A percentile compares a stretch with the other conserved stretches of the same genome.
Evolutionary conservation across 2,329 filamentous ascomycete genomes (phyloP).

Genomic region (Xylaria sp.): DNA sequence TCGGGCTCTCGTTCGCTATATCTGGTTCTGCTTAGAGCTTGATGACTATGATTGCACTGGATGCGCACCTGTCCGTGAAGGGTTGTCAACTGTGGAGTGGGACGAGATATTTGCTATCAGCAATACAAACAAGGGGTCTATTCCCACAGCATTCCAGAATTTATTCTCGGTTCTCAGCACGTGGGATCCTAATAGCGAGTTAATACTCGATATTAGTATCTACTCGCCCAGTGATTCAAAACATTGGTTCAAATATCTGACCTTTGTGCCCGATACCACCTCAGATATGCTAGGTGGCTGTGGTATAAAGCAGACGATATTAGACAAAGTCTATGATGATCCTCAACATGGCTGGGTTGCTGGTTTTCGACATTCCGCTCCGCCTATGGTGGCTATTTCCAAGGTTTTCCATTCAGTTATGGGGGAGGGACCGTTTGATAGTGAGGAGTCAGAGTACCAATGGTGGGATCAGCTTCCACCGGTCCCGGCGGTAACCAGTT

Average conservation of each 20-base stretch:
- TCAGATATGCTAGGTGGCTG: conserved; percentile 20
- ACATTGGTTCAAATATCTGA: conserved; percentile 52
- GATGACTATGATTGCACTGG: conserved; percentile 44
- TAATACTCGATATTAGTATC: conserved; percentile 53
- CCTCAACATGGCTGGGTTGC: conserved; percentile 41
- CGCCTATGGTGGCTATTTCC: conserved; percentile 29
- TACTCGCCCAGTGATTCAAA: conserved; percentile 52
- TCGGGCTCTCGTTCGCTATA: conserved; percentile 43
- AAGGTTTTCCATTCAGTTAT: conserved; percentile 42
- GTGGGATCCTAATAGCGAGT: conserved; percentile 49
- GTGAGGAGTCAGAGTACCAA: conserved; percentile 37
- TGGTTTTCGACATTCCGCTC: conserved; percentile 29
- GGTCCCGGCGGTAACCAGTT: conserved; percentile 45
- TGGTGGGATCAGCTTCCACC: conserved; percentile 45
- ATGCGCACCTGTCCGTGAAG: not conserved
- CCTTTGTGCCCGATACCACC: conserved; percentile 43
- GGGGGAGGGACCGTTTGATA: conserved; percentile 40
- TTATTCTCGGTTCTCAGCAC: conserved; percentile 48
- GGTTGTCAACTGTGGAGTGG: conserved; percentile 9
- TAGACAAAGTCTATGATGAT: conserved; percentile 31
- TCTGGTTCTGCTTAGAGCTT: conserved; percentile 49
- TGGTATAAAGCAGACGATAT: conserved; percentile 16
- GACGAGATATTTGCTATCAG: conserved; percentile 34
- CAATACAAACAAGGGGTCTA: conserved; percentile 43
- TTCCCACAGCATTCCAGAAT: conserved; percentile 46